A percentile compares a stretch with the other conserved stretches of the same genome.
phyloP scores from a whole-genome alignment of 805 yeast species.

The Hanseniaspora nectarophila region DNA sequence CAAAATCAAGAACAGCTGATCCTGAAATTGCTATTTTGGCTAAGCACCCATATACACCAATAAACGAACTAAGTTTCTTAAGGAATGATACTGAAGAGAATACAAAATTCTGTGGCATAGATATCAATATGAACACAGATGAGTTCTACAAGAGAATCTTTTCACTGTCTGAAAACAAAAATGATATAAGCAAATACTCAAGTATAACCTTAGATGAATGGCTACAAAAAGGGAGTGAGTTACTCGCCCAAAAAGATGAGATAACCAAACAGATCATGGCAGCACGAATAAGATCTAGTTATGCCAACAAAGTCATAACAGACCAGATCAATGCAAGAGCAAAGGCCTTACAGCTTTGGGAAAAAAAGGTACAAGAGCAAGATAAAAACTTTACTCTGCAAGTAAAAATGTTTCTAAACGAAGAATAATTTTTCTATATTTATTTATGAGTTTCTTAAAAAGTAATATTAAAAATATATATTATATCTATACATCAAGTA shows the following conservation, averaged over 20 bases:
- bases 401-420: neutral
- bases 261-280: slow-evolving; percentile 29
- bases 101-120: neutral
- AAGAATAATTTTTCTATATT: neutral
- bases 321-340: slow-evolving; percentile 31
- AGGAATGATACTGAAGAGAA: neutral
- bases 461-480: slow-evolving; percentile 12
- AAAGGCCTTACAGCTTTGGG: slow-evolving; percentile 26
- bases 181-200: slow-evolving; percentile 22
- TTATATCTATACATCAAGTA: neutral
- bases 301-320: slow-evolving; percentile 32
- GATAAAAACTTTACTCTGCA: neutral
- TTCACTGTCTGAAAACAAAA: slow-evolving; percentile 18
- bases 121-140: neutral
- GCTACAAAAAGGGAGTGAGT: slow-evolving; percentile 29
- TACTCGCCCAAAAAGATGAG: slow-evolving; percentile 28
- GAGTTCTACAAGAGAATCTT: slow-evolving; percentile 19
- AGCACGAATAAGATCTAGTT: slow-evolving; percentile 32
- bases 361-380: neutral
- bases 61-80: neutral
- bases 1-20: neutral
- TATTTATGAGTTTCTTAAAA: slow-evolving; percentile 11
- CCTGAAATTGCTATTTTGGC: neutral
- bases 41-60: neutral
- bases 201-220: slow-evolving; percentile 28